A percentile compares a stretch with the other conserved stretches of the same genome.
Evolutionary conservation across 768 basidiomycete genomes (phyloP).

Genomic region (Tubosaeta sp.): DNA sequence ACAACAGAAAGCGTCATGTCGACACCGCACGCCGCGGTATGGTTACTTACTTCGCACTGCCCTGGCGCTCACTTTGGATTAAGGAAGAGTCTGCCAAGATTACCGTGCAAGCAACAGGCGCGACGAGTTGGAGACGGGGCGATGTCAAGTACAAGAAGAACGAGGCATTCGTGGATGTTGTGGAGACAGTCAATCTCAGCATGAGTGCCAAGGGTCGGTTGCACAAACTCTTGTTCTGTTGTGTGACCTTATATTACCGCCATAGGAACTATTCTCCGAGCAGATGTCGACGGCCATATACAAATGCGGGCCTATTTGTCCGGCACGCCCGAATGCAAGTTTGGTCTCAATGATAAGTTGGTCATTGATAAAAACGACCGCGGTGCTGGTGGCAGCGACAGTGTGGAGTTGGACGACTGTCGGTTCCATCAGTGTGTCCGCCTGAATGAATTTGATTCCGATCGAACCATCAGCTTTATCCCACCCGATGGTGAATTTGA

Average conservation of each 20-base stretch:
- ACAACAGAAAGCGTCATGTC: conserved; percentile 96
- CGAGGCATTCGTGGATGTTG: conserved; percentile 99
- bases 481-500: conserved; percentile 99
- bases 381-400: conserved; percentile 52
- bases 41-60: conserved; percentile 17
- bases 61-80: conserved; percentile 1
- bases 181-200: conserved; percentile 92
- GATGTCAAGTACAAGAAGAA: conserved; percentile 99
- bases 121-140: conserved; percentile 90
- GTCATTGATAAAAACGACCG: conserved; percentile 82
- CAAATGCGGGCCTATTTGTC: conserved; percentile 97
- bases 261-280: conserved; percentile 84
- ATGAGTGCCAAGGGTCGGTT: conserved; percentile 88
- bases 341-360: conserved; percentile 96
- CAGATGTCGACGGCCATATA: conserved; percentile 97
- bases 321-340: conserved; percentile 98
- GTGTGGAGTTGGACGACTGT: conserved; percentile 96
- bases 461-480: conserved; percentile 92
- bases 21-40: conserved; percentile 75
- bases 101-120: conserved; percentile 94
- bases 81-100: conserved; percentile 98
- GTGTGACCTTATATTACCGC: neutral
- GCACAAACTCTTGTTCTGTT: neutral
- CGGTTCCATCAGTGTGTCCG: conserved; percentile 98
- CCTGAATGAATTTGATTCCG: conserved; percentile 90